Base-by-base conservation (phyloP, 495 filamentous ascomycete genomes). In the Penicillium taxi region DNA sequence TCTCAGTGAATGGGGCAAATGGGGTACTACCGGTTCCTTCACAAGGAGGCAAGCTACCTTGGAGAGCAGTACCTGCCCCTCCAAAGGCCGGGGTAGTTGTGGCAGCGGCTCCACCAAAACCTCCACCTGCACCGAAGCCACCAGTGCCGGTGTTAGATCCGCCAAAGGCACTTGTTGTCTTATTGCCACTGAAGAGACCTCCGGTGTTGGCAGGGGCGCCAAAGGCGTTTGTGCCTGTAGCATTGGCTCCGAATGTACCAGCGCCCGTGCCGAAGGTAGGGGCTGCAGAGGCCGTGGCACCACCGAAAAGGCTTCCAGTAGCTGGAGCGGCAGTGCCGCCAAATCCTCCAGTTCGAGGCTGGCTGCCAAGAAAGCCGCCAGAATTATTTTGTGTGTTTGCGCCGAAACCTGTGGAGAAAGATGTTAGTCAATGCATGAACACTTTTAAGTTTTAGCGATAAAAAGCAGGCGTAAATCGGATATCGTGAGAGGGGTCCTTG, bases 1-100 rank as follows among this genome's bases (percentile, higher is more conserved):
- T 96, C 61, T 98, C 91, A n/a, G 70, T 67, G 25, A 72, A 73
- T 1, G 86, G 63, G 29, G 72, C 66, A 62, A 95, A 98, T 5
- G 81, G 78, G 14, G 80, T 75, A 43, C 63, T 67, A 12, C 75
- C 86, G 5, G 93, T 98, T 33, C 91, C 75, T 31, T 77, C 65
- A 41, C 72, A 74, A n/a, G 61, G 41, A 43, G 63, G 53, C 7
- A 57, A 27, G 13, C 46, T 50, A 21, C 63, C 62, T 19, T 59
- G 46, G 47, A 80, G 77, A 20, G 73, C 71, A 39, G 63, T 70
- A 11, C 67, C 54, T 45, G 56, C 48, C 5, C 37, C 30, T 6
- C 38, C 44, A 25, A 41, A 38, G 3, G 42, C 28, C 17, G 32
- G 7, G 5, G 43, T 39, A 15, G 19, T 26, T 5, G 38, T 47